Evolutionary conservation across 1,284 basidiomycete species (phyloP).

Genomic region (Malassezia arunalokei): DNA sequence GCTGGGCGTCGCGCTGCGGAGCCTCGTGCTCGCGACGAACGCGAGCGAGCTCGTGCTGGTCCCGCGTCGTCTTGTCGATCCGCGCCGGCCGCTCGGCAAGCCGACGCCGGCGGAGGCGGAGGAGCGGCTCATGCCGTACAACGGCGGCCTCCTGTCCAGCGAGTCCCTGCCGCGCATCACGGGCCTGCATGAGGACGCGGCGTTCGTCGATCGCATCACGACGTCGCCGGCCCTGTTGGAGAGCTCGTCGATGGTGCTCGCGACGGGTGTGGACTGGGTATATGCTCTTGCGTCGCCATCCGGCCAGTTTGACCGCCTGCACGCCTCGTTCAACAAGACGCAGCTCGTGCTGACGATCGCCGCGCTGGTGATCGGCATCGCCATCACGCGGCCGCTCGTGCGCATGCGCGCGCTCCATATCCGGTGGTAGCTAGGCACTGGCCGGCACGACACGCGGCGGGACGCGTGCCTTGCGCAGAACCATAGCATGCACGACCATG

Average conservation of each 20-base stretch:
- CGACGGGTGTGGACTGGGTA: slow-evolving; percentile 77
- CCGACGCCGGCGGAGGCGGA: slow-evolving; percentile 67
- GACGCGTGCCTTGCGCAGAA: slow-evolving; percentile 10
- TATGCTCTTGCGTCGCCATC: slow-evolving; percentile 69
- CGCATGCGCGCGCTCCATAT: slow-evolving; percentile 7
- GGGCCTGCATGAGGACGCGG: slow-evolving; percentile 48
- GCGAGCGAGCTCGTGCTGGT: slow-evolving; percentile 64
- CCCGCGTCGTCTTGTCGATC: slow-evolving; percentile 65
- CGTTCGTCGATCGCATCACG: slow-evolving; percentile 48
- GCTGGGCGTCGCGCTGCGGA: slow-evolving; percentile 74
- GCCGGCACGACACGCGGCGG: neutral
- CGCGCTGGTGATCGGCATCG: slow-evolving; percentile 61
- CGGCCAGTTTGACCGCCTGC: slow-evolving; percentile 75
- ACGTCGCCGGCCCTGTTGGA: slow-evolving; percentile 76
- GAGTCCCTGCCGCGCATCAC: slow-evolving; percentile 64
- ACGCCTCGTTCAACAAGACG: slow-evolving; percentile 67
- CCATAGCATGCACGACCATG: slow-evolving; percentile 4
- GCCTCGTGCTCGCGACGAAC: slow-evolving; percentile 74
- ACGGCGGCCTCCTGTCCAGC: slow-evolving; percentile 60
- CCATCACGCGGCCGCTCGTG: slow-evolving; percentile 51
- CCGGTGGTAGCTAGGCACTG: slow-evolving; percentile 7
- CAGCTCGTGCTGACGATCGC: slow-evolving; percentile 75
- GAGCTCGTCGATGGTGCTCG: slow-evolving; percentile 78
- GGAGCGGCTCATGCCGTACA: slow-evolving; percentile 73
- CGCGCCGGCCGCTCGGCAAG: slow-evolving; percentile 65